These are phyloP conservation scores for Voacanga thouarsii DNA, from an alignment of 257 asterid species.

Conservation along the genomic window DNA sequence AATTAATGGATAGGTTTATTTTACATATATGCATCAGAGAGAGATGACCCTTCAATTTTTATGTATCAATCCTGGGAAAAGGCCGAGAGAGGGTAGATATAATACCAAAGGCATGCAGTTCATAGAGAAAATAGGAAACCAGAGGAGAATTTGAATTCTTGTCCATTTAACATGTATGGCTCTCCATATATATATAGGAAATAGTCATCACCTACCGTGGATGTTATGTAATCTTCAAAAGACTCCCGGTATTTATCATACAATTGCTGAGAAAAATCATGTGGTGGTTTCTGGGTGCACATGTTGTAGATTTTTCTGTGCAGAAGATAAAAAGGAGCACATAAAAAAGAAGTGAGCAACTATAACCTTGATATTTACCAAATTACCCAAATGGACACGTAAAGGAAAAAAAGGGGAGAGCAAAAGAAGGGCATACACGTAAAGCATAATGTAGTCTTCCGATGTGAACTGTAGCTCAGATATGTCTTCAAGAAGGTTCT, in stretches of 20 bases:
- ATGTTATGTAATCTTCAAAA: constrained; percentile 72
- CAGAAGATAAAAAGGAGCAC: constrained; percentile 22
- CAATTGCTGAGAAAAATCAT: constrained; percentile 92
- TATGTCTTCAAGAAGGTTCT: constrained; percentile 75
- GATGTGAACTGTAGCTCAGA: constrained; percentile 90
- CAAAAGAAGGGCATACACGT: constrained; percentile 55
- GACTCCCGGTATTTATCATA: constrained; percentile 86
- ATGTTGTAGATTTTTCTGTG: constrained; percentile 89
- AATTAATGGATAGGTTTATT: not conserved
- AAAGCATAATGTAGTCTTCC: constrained; percentile 89
- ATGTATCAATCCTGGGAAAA: not conserved
- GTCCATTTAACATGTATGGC: too few species aligned
- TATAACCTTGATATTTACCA: not conserved
- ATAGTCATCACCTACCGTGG: constrained; percentile 42
- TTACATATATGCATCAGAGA: not conserved
- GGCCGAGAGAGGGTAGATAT: not conserved
- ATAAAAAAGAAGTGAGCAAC: not conserved
- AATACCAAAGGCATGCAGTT: not conserved
- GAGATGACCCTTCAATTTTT: not conserved
- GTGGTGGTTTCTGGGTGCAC: constrained; percentile 99
- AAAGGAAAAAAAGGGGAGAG: not conserved
- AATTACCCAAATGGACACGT: not conserved
- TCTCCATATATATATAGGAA: not conserved
- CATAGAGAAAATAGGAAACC: not conserved
- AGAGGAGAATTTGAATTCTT: not conserved